Conservation (phyloP, 202 grass and related monocot genomes). For the Musa balbisiana region DNA sequence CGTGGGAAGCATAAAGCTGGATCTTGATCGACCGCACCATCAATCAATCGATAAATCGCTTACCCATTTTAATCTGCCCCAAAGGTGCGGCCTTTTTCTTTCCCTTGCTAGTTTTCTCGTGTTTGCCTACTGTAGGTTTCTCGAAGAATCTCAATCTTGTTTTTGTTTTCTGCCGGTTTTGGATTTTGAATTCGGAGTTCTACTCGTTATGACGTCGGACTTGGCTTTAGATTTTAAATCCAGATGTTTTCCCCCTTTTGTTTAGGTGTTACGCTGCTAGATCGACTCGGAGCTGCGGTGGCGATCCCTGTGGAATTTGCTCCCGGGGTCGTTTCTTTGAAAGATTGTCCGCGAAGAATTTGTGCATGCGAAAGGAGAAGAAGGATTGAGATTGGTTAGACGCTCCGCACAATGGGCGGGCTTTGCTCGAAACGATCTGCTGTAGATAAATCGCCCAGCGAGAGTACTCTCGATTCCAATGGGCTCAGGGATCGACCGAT, state of each 20-base stretch:
- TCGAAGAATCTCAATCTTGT: neutral
- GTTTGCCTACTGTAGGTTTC: neutral
- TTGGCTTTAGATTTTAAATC: neutral
- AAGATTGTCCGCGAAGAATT: neutral
- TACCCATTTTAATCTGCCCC: neutral
- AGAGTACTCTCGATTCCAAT: slow-evolving; percentile 61
- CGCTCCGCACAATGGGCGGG: slow-evolving; percentile 49
- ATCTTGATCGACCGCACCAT: neutral
- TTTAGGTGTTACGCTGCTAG: neutral
- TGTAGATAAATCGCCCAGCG: slow-evolving; percentile 91
- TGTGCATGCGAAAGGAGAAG: neutral
- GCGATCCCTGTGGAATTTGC: neutral
- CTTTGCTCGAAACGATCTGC: slow-evolving; percentile 78
- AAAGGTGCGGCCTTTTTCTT: neutral
- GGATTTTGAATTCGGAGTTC: neutral
- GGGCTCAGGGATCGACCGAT: slow-evolving; percentile 32
- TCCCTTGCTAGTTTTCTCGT: neutral
- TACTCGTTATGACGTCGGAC: too few relatives aligned
- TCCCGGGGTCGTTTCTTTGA: neutral
- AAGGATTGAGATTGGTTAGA: slow-evolving; percentile 18
- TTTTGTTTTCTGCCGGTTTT: neutral
- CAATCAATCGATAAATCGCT: neutral
- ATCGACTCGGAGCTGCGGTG: neutral
- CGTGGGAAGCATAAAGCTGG: neutral
- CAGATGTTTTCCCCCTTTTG: neutral